Conservation (phyloP, 2,329 filamentous ascomycete species). For the Neopestalotiopsis sp. region DNA sequence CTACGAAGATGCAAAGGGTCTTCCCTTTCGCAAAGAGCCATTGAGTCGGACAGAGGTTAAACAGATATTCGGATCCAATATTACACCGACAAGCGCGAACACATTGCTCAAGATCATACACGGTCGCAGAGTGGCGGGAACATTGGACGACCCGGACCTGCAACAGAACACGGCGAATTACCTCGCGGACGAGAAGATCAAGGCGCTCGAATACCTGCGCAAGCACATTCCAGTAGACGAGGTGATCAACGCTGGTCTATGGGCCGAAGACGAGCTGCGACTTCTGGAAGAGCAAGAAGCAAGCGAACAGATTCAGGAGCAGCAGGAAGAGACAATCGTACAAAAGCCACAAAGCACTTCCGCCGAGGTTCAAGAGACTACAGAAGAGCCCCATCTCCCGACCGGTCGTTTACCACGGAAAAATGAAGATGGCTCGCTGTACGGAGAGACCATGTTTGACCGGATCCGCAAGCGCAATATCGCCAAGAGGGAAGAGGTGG, state of each 20-base stretch:
- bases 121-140: conserved; percentile 68
- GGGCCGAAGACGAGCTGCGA: conserved; percentile 67
- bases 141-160: conserved; percentile 63
- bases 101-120: conserved; percentile 63
- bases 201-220: conserved; percentile 62
- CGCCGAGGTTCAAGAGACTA: conserved; percentile 20
- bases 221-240: conserved; percentile 63
- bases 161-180: conserved; percentile 53
- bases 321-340: conserved; percentile 23
- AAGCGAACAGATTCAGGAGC: conserved; percentile 27
- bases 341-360: conserved; percentile 15
- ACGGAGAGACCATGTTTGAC: conserved; percentile 64
- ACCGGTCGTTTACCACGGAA: conserved; percentile 36
- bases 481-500: conserved; percentile 53
- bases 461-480: conserved; percentile 60
- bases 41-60: conserved; percentile 53
- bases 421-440: conserved; percentile 51
- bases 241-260: conserved; percentile 62
- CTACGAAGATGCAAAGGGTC: conserved; percentile 61
- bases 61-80: conserved; percentile 55
- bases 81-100: conserved; percentile 55
- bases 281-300: conserved; percentile 48
- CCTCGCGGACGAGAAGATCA: conserved; percentile 45
- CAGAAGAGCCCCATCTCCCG: conserved; percentile 21
- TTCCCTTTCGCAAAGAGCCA: conserved; percentile 58